Evolutionary conservation across 257 asterid species (phyloP), one percentile per base, ranked within the genome.

Genomic region (Avicennia marina): DNA sequence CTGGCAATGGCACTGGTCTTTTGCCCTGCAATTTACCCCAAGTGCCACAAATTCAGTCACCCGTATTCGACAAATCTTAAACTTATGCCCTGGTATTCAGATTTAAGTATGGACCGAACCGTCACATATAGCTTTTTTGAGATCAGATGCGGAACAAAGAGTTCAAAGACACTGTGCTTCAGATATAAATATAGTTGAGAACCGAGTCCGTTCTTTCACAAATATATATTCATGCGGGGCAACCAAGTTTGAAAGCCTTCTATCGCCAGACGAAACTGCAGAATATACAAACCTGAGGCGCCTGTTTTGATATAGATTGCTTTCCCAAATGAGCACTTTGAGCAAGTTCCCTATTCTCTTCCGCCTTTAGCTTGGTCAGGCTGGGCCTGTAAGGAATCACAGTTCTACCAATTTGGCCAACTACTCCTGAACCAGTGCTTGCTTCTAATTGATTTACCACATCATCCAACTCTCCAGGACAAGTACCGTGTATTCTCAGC

Each of bases 381-480:
- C 97, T 91, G 21, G 98, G 98, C 77, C 95, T 55, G 72, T 91
- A 91, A 41, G 89, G 90, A 39, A 88, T 91, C 75, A 88, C 94
- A 4, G 98, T 89, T 74, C 95, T 74, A 29, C 95, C 98, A 43
- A 91, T 89, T 72, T 70, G 82, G 40, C 95, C 72, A 41, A 89
- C 89, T 1, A 62, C 81, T 9, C 80, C 81, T 0, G 97, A 84
- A 2, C 97, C 94, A 11, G 95, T 91, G 36, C 73, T 68, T 56
- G 62, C 76, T 75, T 80, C 95, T 56, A 91, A 50, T n/a, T 78
- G 80, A 78, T 75, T 77, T 74, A 86, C 79, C 39, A 62, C 87
- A 59, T 86, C 95, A 39, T 75, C 95, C 13, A 88, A 64, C 73
- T 91, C 95, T 48, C 78, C 85, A 0, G 97, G 97, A 52, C 98